phyloP scores from a whole-genome alignment of 2,329 filamentous ascomycete species.

The Aspergillus ochraceus region DNA sequence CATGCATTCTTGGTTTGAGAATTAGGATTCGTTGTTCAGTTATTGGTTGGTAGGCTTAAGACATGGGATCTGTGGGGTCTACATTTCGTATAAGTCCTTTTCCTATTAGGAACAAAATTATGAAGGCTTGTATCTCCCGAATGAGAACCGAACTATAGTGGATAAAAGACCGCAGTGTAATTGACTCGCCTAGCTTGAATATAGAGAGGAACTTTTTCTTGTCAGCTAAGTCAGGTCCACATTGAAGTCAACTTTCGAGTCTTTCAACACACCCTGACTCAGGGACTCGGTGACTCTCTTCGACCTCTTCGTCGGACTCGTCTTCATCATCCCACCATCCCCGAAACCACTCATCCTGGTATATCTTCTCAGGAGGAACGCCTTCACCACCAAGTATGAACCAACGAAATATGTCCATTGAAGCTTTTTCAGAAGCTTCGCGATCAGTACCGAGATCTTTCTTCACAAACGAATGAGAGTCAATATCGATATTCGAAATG shows the following conservation, averaged over 20 bases:
- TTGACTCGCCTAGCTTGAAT: no score
- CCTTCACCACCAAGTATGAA: slow-evolving; percentile 17
- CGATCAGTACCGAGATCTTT: background rate
- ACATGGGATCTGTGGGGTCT: no score
- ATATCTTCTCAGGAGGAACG: slow-evolving; percentile 15
- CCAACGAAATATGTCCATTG: slow-evolving; percentile 20
- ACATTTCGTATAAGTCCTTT: no score
- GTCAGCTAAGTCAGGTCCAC: no score
- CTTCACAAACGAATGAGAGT: background rate
- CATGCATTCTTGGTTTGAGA: background rate
- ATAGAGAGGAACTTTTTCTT: no score
- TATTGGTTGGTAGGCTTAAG: no score
- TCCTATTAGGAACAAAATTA: no score
- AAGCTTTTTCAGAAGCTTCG: slow-evolving; percentile 17
- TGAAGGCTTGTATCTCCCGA: no score
- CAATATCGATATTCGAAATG: background rate
- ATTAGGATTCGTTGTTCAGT: no score
- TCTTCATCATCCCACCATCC: background rate
- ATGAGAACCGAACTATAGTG: no score
- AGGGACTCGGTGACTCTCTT: background rate
- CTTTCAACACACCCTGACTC: background rate
- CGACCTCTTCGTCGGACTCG: background rate
- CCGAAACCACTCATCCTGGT: slow-evolving; percentile 17
- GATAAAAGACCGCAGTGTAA: no score
- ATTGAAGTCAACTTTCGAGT: background rate